Evolutionary conservation across 2,329 filamentous ascomycete genomes (phyloP).

Genomic region (Lasiodiplodia theobromae): DNA sequence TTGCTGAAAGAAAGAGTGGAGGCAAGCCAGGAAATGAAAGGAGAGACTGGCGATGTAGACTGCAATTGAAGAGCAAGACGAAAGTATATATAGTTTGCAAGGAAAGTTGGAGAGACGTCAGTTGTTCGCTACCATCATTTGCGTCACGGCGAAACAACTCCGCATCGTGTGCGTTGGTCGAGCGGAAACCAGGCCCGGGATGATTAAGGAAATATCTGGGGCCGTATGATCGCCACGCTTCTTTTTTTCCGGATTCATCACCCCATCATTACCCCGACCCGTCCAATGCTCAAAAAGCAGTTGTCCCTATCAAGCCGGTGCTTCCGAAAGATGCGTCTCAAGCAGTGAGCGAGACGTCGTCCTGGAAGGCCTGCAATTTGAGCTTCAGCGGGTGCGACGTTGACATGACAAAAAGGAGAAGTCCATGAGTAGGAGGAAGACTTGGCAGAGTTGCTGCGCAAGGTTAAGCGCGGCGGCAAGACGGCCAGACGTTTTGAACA

Average conservation of each 20-base stretch:
- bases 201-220: constrained; percentile 17
- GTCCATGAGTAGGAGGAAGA: neutral
- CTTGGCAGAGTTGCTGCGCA: neutral
- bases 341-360: neutral
- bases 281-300: neutral
- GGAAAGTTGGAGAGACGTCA: neutral
- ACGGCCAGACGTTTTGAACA: constrained; percentile 6
- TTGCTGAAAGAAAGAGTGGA: neutral
- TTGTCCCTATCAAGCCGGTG: neutral
- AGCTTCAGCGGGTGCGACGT: neutral
- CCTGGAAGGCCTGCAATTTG: neutral
- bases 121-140: neutral
- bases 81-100: neutral
- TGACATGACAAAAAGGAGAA: neutral
- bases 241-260: neutral
- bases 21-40: neutral
- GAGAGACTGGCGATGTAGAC: neutral
- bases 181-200: constrained; percentile 18
- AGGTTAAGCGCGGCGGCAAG: neutral
- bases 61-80: neutral
- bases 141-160: constrained; percentile 20
- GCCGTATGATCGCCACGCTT: constrained; percentile 18
- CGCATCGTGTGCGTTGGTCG: constrained; percentile 1
- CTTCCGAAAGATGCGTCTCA: neutral
- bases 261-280: neutral